These are phyloP conservation scores for Lactuca saligna DNA, from an alignment of 129 eudicot genomes.

Conservation along the genomic window DNA sequence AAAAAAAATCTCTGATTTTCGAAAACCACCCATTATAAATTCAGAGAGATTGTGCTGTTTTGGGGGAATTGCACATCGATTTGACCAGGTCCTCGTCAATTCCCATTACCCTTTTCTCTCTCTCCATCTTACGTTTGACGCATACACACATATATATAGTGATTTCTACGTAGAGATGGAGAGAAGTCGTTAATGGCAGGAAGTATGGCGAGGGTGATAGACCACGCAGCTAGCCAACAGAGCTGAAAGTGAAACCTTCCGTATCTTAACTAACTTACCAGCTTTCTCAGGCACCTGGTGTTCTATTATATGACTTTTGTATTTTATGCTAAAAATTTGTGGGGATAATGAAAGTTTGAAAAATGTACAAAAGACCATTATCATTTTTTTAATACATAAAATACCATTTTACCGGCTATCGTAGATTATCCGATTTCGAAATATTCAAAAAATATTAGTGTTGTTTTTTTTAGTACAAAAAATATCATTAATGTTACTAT, in stretches of 20 bases:
- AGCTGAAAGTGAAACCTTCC: background rate
- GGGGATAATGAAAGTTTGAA: no score
- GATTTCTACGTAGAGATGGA: background rate
- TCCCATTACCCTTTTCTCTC: background rate
- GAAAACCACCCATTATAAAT: slow-evolving; percentile 31
- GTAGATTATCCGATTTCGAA: no score
- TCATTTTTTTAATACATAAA: no score
- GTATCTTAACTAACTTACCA: slow-evolving; percentile 11
- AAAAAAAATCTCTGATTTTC: slow-evolving; percentile 17
- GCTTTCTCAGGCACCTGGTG: background rate
- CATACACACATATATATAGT: background rate
- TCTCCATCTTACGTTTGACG: background rate
- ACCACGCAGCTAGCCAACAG: background rate
- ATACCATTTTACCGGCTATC: no score
- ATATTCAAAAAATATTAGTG: no score
- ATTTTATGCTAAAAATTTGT: background rate
- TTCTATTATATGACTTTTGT: no score
- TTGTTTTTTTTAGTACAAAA: no score
- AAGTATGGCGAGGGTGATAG: background rate
- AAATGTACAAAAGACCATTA: no score
- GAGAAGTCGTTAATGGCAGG: background rate
- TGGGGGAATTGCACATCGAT: slow-evolving; percentile 9
- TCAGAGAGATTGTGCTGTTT: slow-evolving; percentile 8
- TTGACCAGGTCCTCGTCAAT: slow-evolving; percentile 19
- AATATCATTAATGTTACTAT: no score